A percentile compares a stretch with the other conserved stretches of the same genome.
These are phyloP conservation scores for Xylariaceae sp. DNA, from an alignment of 2,329 filamentous ascomycete species.

Conservation along the genomic window DNA sequence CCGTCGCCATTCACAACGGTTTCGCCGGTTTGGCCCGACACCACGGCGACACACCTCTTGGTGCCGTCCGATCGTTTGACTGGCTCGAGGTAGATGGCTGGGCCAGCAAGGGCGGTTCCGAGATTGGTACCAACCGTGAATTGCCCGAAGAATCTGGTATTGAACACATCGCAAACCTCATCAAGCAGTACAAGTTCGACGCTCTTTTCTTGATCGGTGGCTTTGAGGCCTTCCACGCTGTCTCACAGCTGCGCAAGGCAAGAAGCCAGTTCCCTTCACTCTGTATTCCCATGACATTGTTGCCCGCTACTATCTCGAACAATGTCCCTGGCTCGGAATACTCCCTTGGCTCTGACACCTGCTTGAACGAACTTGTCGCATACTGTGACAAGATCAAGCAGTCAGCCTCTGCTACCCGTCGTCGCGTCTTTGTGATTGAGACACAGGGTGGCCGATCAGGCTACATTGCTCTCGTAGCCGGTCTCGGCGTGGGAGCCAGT, in stretches of 20 bases:
- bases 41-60: slow-evolving; percentile 73
- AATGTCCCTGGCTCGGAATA: slow-evolving; percentile 98
- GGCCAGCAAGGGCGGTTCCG: slow-evolving; percentile 94
- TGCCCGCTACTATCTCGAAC: slow-evolving; percentile 97
- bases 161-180: slow-evolving; percentile 72
- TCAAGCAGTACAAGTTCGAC: slow-evolving; percentile 83
- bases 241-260: slow-evolving; percentile 80
- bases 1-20: slow-evolving; percentile 90
- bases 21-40: slow-evolving; percentile 92
- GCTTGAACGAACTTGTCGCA: slow-evolving; percentile 86
- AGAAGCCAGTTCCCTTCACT: slow-evolving; percentile 74
- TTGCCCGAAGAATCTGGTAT: slow-evolving; percentile 82
- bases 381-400: slow-evolving; percentile 98
- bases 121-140: slow-evolving; percentile 96
- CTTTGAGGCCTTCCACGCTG: slow-evolving; percentile 92
- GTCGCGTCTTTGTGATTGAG: slow-evolving; percentile 95
- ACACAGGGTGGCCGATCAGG: slow-evolving; percentile 93
- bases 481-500: slow-evolving; percentile 83
- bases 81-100: slow-evolving; percentile 95
- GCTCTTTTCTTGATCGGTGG: slow-evolving; percentile 88
- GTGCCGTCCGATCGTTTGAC: slow-evolving; percentile 76
- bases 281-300: slow-evolving; percentile 83
- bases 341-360: slow-evolving; percentile 93
- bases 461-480: slow-evolving; percentile 86
- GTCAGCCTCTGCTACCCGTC: slow-evolving; percentile 86